Percentiles rank a stretch among this genome's conserved stretches.
Conservation (phyloP, 2,329 filamentous ascomycete species). For the Aspergillus sp. region DNA sequence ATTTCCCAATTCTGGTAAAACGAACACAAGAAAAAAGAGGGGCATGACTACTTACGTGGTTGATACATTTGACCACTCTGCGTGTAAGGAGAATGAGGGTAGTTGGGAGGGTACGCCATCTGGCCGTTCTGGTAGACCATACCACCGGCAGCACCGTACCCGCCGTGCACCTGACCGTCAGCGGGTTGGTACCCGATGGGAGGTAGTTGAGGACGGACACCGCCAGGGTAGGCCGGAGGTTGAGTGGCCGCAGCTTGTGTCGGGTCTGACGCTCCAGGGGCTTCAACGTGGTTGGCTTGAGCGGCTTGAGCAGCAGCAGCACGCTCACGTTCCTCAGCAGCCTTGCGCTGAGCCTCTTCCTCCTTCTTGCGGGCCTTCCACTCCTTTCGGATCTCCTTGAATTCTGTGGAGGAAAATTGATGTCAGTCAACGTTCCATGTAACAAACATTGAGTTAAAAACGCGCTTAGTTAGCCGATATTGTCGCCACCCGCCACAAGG, state of each 20-base stretch:
- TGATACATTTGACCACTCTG: slow-evolving; percentile 46
- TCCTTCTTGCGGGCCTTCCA: slow-evolving; percentile 99
- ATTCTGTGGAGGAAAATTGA: slow-evolving; percentile 54
- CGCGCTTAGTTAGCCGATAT: slow-evolving; percentile 2
- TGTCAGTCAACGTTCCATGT: neutral
- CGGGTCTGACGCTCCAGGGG: slow-evolving; percentile 46
- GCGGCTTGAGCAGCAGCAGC: slow-evolving; percentile 53
- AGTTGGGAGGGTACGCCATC: slow-evolving; percentile 42
- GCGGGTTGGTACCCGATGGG: slow-evolving; percentile 66
- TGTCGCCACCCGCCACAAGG: neutral
- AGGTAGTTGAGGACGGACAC: slow-evolving; percentile 60
- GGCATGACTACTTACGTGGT: slow-evolving; percentile 40
- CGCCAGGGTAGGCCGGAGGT: slow-evolving; percentile 41
- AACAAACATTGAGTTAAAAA: slow-evolving; percentile 3
- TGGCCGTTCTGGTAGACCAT: slow-evolving; percentile 45
- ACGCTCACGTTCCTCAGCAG: slow-evolving; percentile 76
- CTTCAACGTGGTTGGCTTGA: slow-evolving; percentile 35
- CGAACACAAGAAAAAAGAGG: slow-evolving; percentile 12
- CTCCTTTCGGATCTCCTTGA: slow-evolving; percentile 98
- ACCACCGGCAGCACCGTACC: slow-evolving; percentile 56
- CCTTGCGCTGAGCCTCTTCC: slow-evolving; percentile 83
- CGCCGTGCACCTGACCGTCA: slow-evolving; percentile 48
- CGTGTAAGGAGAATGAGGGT: slow-evolving; percentile 45
- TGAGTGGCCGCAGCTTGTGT: slow-evolving; percentile 30
- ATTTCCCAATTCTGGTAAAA: neutral